Evolutionary conservation across 1,284 basidiomycete species (phyloP), one percentile per base, ranked within the genome.

Genomic region (Irpex sp.): DNA sequence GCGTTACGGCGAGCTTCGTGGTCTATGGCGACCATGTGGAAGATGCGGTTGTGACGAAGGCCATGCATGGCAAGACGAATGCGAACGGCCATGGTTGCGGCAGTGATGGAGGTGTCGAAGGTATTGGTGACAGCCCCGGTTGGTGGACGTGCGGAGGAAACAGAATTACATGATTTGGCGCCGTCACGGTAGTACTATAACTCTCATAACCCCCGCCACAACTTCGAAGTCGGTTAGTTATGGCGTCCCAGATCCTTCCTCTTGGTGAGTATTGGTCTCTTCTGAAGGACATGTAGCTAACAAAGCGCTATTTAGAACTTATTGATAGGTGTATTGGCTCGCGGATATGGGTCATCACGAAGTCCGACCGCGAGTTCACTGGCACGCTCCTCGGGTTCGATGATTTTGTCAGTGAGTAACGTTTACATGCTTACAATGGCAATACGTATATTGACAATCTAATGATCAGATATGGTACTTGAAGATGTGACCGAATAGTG

Each of bases 401-500:
- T 76, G 97, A 99, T 78, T 99, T 97, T 76, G 97, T 99, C 76
- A 99, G 97, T 98, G 77, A 87, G 97, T 98, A 57, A 31, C 15
- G 43, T 39, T 17, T 21, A 49, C 35, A 5, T 19, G 46, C 49
- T n/a, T 51, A 15, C 26, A 3, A 19, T 19, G 26, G 17, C 2
- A 15, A 19, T 13, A 31, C 46, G 8, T 46, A 55, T 31, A 56
- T 15, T 26, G 26, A 26, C 13, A 8, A 1, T 4, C 49, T 50
- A 13, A n/a, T 46, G 15, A 0, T 26, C 57, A 98, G 97, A 99
- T 77, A 98, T 99, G 94, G 97, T 99, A 1, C 78, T 99, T 56
- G 94, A 98, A 73, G 94, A 99, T 69, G 97, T 98, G 4, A 97
- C 89, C 5, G 97, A 99, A 80, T 98, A 91, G 96, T 98, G 67